Conservation (phyloP, 805 yeast genomes). For the Candida insectalens region DNA sequence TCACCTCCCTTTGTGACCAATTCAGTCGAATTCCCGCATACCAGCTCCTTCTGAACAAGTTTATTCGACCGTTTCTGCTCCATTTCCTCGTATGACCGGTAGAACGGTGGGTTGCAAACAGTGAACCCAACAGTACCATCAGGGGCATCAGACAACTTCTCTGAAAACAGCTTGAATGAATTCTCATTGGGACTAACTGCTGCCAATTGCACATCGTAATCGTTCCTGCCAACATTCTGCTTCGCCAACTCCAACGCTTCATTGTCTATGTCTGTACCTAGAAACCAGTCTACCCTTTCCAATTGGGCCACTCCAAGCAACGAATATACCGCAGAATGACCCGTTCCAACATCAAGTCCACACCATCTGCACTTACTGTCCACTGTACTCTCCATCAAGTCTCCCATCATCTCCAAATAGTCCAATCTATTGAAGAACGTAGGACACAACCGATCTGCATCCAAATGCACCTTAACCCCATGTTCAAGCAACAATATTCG, state of each 20-base stretch:
- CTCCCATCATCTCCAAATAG: constrained; percentile 16
- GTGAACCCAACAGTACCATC: constrained; percentile 18
- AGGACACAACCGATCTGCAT: constrained; percentile 24
- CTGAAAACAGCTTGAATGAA: constrained; percentile 1
- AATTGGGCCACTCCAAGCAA: constrained; percentile 21
- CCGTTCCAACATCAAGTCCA: constrained; percentile 41
- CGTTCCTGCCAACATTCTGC: constrained; percentile 20
- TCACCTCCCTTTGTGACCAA: constrained; percentile 40
- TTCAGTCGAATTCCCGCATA: constrained; percentile 27
- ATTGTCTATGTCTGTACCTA: constrained; percentile 34
- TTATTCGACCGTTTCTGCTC: constrained; percentile 16
- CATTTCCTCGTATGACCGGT: constrained; percentile 27
- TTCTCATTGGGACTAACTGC: no score
- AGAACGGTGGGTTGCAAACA: constrained; percentile 49
- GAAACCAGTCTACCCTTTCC: constrained; percentile 11
- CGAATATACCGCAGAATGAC: constrained; percentile 38
- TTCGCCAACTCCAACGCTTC: constrained; percentile 23
- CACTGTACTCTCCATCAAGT: constrained; percentile 4
- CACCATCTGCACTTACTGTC: neutral
- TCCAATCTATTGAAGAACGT: constrained; percentile 21
- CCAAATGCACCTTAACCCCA: no score
- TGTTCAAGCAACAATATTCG: no score
- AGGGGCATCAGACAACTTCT: constrained; percentile 2
- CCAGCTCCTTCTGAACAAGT: constrained; percentile 7
- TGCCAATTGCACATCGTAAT: no score